Base-by-base conservation (phyloP, 2,329 filamentous ascomycete species). In the Magnaporthiopsis rhizophila region DNA sequence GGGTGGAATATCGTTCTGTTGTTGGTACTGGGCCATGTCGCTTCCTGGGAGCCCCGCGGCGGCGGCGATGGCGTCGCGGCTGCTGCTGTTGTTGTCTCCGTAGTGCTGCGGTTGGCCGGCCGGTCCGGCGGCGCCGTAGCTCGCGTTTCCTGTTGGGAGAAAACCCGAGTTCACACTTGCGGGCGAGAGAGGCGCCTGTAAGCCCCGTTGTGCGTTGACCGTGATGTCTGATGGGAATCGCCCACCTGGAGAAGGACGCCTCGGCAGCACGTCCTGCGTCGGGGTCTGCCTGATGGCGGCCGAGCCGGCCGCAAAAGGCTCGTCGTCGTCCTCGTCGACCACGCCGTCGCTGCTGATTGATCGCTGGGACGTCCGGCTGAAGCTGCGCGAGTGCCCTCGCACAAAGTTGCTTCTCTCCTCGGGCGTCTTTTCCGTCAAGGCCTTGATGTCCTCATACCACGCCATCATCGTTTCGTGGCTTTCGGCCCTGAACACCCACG, bases 201-300 rank as follows among this genome's bases (percentile, higher is more conserved):
- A 87, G 82, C 90, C 88, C 80, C 91, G 88, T 74, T 86, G 79
- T 67, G 83, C 80, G 76, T 92, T 90, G 75, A 96, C 85, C 80
- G 92, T 87, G 71, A 98, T 81, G 81, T 97, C 93, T 79, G 91
- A 96, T 79, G 94, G 94, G 81, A 99, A 99, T 77, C 93, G 88
- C 82, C 94, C 94, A 88, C 93, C 94, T 87, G 92, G 88, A 84
- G 91, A 87, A 74, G 91, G 90, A 76, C 92, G 88, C 76, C 84
- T 84, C 71, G 84, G 80, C 69, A 78, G 74, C 64, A 75, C 74
- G 65, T 84, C 82, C 71, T 82, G 78, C 68, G 77, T 81, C 67
- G 79, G 78, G 69, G 76, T 79, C 66, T 78, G 79, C 68, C 75
- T 80, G 65, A 78, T 79, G 71, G 87, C 84, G 45, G 88, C 87